A percentile compares a stretch with the other conserved stretches of the same genome.
Evolutionary conservation across 2,329 filamentous ascomycete species (phyloP).

Genomic region (Fusarium dlaminii): DNA sequence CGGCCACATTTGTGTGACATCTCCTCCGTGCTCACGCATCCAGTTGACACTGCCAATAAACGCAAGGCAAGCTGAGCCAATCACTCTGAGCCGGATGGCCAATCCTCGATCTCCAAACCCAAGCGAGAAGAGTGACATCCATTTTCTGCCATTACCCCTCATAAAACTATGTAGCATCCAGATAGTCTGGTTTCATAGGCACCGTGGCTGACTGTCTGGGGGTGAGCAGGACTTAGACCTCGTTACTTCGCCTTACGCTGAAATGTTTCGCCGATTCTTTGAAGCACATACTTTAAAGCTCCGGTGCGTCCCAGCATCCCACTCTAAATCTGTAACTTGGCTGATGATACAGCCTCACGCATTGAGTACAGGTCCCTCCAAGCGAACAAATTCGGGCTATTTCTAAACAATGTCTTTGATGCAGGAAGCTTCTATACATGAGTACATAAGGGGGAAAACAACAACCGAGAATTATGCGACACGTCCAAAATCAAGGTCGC

Average conservation of each 20-base stretch:
- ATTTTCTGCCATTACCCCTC: accelerated
- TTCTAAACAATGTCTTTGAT: too few relatives aligned
- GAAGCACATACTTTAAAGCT: too few relatives aligned
- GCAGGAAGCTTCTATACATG: neutral
- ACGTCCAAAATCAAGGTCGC: neutral
- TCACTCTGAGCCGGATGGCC: accelerated
- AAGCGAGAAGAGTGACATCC: neutral
- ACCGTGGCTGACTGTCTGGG: neutral
- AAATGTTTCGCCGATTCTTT: too few relatives aligned
- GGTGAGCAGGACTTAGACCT: too few relatives aligned
- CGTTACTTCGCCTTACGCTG: too few relatives aligned
- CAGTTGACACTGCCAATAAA: accelerated
- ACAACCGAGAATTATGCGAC: neutral
- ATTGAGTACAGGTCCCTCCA: too few relatives aligned
- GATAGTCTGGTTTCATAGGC: accelerated
- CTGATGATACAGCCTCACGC: too few relatives aligned
- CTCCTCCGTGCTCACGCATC: accelerated
- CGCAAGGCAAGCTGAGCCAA: neutral
- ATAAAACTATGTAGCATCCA: neutral
- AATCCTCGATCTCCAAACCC: neutral
- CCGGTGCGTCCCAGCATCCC: too few relatives aligned
- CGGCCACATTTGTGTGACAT: neutral
- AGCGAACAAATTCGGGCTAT: too few relatives aligned
- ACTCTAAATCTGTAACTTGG: too few relatives aligned
- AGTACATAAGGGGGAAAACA: neutral